Conservation (phyloP, 306 rosid species). For the Canavalia gladiata region DNA sequence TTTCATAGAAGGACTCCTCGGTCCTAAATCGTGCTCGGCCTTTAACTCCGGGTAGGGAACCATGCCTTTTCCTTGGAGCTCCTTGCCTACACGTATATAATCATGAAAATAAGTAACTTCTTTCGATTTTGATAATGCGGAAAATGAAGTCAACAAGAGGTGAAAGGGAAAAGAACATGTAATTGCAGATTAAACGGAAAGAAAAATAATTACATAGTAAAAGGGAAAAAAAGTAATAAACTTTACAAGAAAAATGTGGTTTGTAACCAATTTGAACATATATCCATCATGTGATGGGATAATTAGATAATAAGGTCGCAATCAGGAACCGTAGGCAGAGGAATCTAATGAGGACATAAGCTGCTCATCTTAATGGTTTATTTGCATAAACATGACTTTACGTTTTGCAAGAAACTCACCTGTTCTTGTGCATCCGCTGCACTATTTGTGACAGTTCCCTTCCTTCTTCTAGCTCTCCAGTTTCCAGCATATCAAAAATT, state of each 20-base stretch:
- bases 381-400: slow-evolving; percentile 13
- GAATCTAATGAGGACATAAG: slow-evolving; percentile 19
- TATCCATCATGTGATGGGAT: slow-evolving; percentile 1
- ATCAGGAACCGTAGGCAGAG: slow-evolving; percentile 22
- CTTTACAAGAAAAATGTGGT: slow-evolving; percentile 29
- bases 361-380: slow-evolving; percentile 12
- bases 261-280: slow-evolving; percentile 29
- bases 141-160: slow-evolving; percentile 40
- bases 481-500: slow-evolving; percentile 78
- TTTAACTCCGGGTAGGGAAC: slow-evolving; percentile 71
- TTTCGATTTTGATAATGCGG: slow-evolving; percentile 13
- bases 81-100: slow-evolving; percentile 69
- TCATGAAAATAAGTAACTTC: slow-evolving; percentile 38
- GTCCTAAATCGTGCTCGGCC: slow-evolving; percentile 88
- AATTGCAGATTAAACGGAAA: not conserved
- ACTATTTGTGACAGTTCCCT: slow-evolving; percentile 61
- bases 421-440: slow-evolving; percentile 75
- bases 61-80: slow-evolving; percentile 85
- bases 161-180: not conserved
- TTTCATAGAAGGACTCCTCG: slow-evolving; percentile 88
- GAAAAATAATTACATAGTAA: not conserved
- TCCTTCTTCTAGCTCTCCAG: slow-evolving; percentile 71
- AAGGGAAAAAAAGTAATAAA: not conserved
- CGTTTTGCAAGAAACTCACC: slow-evolving; percentile 57
- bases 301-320: slow-evolving; percentile 23